A percentile compares a stretch with the other conserved stretches of the same genome.
Evolutionary conservation across 441 rosid species (phyloP).

Genomic region (Melastoma candidum): DNA sequence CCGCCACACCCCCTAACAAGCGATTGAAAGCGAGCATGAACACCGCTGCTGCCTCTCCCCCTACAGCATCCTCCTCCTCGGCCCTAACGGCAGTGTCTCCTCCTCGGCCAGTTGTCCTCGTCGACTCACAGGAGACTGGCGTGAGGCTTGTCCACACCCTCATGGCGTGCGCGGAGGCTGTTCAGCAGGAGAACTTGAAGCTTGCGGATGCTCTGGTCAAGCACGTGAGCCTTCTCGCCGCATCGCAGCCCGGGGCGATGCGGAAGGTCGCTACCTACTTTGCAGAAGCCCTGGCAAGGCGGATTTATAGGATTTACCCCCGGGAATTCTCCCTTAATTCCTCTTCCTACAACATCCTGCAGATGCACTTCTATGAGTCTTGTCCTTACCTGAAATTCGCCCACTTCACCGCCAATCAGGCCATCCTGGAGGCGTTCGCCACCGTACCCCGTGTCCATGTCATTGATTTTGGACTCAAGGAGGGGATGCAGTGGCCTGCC

Average conservation of each 20-base stretch:
- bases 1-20: conserved; percentile 44
- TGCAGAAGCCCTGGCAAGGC: conserved; percentile 70
- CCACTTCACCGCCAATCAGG: conserved; percentile 89
- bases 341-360: conserved; percentile 40
- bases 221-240: conserved; percentile 49
- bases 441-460: conserved; percentile 63
- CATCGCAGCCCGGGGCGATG: conserved; percentile 81
- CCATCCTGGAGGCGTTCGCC: conserved; percentile 77
- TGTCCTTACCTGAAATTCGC: conserved; percentile 89
- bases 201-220: conserved; percentile 63
- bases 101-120: conserved; percentile 49
- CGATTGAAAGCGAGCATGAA: conserved; percentile 11
- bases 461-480: conserved; percentile 67
- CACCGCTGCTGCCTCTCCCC: not conserved
- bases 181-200: conserved; percentile 42
- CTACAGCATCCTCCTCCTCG: conserved; percentile 18
- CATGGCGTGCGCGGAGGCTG: conserved; percentile 78
- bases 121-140: conserved; percentile 79
- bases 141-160: conserved; percentile 70
- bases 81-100: conserved; percentile 12
- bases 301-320: conserved; percentile 51
- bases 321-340: conserved; percentile 24
- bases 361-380: conserved; percentile 86
- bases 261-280: conserved; percentile 72
- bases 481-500: conserved; percentile 84